phyloP scores from a whole-genome alignment of 306 rosid species.

The Hippophae tibetana region DNA sequence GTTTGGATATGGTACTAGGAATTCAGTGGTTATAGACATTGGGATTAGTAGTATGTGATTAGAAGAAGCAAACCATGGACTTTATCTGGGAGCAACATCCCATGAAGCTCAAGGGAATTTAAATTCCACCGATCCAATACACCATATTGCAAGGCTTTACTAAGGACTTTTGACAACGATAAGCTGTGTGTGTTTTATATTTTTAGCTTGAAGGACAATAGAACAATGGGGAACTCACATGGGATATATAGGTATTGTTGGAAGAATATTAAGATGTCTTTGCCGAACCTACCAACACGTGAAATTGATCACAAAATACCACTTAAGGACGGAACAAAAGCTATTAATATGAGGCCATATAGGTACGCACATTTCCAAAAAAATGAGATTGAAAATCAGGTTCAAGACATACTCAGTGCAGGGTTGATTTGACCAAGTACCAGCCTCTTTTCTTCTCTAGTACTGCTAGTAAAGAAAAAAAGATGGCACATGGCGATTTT shows the following conservation, averaged over 20 bases:
- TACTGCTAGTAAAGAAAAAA: not conserved
- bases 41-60: not conserved
- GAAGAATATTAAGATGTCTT: not conserved
- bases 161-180: not conserved
- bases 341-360: not conserved
- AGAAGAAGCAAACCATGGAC: not conserved
- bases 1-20: not conserved
- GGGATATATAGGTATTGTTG: not conserved
- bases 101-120: rapidly evolving
- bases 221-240: not conserved
- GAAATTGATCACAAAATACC: not conserved
- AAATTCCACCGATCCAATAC: not conserved
- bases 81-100: not conserved
- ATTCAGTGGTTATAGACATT: not conserved
- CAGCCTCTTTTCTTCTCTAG: not conserved
- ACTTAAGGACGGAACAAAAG: rapidly evolving
- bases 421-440: not conserved
- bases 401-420: not conserved
- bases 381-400: not conserved
- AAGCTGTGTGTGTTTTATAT: no score
- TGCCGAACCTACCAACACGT: not conserved
- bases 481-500: not conserved
- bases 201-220: no score
- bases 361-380: not conserved
- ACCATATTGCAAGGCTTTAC: not conserved